Evolutionary conservation across 225 moss, liverwort and hornwort species (phyloP).

Genomic region (Asterella californica): DNA sequence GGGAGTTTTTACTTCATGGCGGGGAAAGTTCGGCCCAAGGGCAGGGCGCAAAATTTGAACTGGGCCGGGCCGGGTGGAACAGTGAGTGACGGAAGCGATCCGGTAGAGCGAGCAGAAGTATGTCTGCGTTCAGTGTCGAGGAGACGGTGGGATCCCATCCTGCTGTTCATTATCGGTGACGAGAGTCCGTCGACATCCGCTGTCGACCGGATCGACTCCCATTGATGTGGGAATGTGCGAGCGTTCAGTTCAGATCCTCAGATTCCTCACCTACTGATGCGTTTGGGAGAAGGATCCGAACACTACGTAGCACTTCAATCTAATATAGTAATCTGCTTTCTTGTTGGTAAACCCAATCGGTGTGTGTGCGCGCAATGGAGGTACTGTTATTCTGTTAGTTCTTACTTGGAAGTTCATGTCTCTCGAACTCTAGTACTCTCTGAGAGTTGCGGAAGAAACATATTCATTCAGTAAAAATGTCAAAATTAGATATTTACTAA

Average conservation of each 20-base stretch:
- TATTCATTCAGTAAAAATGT: background rate
- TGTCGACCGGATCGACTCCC: background rate
- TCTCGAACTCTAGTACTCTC: background rate
- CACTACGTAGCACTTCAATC: background rate
- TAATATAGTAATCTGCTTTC: background rate
- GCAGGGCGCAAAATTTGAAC: background rate
- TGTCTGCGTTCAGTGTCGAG: too few species aligned
- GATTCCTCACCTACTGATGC: background rate
- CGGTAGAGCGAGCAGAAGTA: background rate
- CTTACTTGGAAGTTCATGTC: background rate
- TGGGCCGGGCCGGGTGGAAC: background rate
- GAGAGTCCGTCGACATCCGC: background rate
- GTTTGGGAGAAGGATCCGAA: background rate
- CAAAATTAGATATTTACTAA: background rate
- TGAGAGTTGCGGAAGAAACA: background rate
- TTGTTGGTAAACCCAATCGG: background rate
- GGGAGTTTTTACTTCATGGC: background rate
- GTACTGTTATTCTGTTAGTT: background rate
- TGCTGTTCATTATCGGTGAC: background rate
- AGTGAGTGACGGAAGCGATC: background rate
- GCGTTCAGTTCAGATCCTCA: too few species aligned
- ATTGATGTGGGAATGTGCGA: background rate
- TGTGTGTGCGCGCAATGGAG: background rate
- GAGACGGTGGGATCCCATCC: too few species aligned
- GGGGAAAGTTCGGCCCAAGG: background rate